Evolutionary conservation across 225 moss, liverwort and hornwort species (phyloP), one percentile per base, ranked within the genome.

Genomic region (Rhytidiadelphus loreus): DNA sequence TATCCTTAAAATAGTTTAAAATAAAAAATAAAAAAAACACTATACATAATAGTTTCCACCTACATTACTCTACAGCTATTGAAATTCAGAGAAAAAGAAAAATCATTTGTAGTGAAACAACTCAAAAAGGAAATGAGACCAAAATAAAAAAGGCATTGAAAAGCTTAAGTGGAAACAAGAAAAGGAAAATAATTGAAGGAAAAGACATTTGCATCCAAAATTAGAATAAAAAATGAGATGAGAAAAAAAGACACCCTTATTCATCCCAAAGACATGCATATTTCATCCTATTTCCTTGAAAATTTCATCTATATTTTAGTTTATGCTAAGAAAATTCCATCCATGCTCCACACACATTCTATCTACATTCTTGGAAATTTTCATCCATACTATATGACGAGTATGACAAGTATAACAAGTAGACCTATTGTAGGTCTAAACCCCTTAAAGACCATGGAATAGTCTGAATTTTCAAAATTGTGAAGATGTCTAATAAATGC

Each of bases 11-110:
- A 70, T 14, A 41, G 24, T n/a, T 39, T 21, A 8, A 22, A 22
- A 33, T 64, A 1, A 9, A 30, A 35, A 23, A 39, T 23, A 2
- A 5, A 22, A 26, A n/a, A 8, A 15, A 5, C 26, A 23, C 0
- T 43, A 2, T 25, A 4, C 2, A 41, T 0, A 43, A 70, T 26
- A 6, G 25, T 71, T 24, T 44, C 4, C 2, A 18, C 30, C 7
- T 11, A 11, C 0, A 29, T 0, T 44, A 0, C 10, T 29, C 17
- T 17, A 6, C 0, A 72, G 0, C 11, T 29, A 26, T 30, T 18
- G 4, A 73, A 72, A 46, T 73, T 11, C 0, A 17, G n/a, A n/a
- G n/a, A n/a, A 46, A 72, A 70, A 13, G 8, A 43, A 46, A 46
- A 73, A 17, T 6, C 11, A 30, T 46, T 46, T 44, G 11, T 1